Conservation (phyloP, 129 eudicot genomes). For the Oenanthe sinensis region DNA sequence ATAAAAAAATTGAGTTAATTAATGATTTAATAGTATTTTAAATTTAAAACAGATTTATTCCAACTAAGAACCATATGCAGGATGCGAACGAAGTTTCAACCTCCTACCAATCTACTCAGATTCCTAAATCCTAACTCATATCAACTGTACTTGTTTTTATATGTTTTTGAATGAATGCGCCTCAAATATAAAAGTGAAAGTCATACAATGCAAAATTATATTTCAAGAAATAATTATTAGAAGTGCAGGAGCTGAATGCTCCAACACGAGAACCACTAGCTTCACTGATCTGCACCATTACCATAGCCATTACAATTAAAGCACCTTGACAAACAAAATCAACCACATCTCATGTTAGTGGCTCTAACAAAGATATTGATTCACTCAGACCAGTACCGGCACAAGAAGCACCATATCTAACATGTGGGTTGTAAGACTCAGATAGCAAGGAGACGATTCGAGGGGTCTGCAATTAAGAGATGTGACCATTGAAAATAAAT, state of each 20-base stretch:
- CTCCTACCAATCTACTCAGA: too few relatives aligned
- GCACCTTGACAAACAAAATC: constrained; percentile 99
- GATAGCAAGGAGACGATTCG: constrained; percentile 76
- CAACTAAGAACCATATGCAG: too few relatives aligned
- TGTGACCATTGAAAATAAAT: not conserved
- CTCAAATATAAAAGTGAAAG: too few relatives aligned
- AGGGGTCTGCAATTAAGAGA: constrained; percentile 52
- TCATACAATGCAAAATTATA: not conserved
- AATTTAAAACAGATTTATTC: too few relatives aligned
- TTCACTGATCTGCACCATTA: constrained; percentile 93
- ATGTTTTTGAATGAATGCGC: too few relatives aligned
- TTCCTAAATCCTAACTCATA: too few relatives aligned
- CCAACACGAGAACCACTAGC: constrained; percentile 99
- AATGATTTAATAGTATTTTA: too few relatives aligned
- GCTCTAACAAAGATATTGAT: constrained; percentile 93
- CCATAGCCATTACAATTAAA: constrained; percentile 98
- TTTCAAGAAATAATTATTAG: too few relatives aligned
- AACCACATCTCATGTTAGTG: constrained; percentile 87
- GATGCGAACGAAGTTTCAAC: too few relatives aligned
- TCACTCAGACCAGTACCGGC: constrained; percentile 97
- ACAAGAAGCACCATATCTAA: constrained; percentile 95
- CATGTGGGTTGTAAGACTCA: constrained; percentile 94
- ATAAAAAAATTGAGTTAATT: too few relatives aligned
- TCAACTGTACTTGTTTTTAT: too few relatives aligned
- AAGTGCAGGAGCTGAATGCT: constrained; percentile 54